Evolutionary conservation across 192 early-diverging fungal genomes (phyloP).

Genomic region (Backusella macrospora): DNA sequence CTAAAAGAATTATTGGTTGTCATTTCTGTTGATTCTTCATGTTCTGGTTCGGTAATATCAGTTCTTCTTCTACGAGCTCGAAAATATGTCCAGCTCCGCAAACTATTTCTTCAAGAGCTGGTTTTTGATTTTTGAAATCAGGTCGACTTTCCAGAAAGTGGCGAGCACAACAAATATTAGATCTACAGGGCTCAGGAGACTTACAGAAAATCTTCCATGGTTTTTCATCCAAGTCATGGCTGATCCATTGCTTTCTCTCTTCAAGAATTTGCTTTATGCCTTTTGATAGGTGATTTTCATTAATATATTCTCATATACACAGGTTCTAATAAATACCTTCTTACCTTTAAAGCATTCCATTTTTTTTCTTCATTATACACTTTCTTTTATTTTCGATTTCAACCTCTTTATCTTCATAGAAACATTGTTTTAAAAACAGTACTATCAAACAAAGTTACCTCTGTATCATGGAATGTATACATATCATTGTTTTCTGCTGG

Average conservation of each 20-base stretch:
- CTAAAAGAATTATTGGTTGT: too few species aligned
- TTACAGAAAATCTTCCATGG: background rate
- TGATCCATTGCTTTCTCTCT: background rate
- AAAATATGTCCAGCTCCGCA: constrained; percentile 13
- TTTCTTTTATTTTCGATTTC: too few species aligned
- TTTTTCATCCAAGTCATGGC: background rate
- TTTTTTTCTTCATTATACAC: background rate
- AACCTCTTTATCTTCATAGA: background rate
- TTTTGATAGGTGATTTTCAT: background rate
- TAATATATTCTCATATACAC: background rate
- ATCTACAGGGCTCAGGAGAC: background rate
- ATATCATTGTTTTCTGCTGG: constrained; percentile 3
- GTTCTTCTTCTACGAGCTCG: too few species aligned
- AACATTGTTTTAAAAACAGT: background rate
- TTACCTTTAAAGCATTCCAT: background rate
- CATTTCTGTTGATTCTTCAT: too few species aligned
- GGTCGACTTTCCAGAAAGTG: constrained; percentile 2
- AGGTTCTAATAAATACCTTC: too few species aligned
- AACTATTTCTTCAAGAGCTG: constrained; percentile 14
- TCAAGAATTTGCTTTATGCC: background rate
- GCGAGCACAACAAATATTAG: constrained; percentile 13
- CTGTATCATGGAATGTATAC: background rate
- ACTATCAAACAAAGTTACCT: background rate
- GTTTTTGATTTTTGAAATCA: constrained; percentile 19
- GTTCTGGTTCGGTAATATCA: too few species aligned